Evolutionary conservation across 2,329 filamentous ascomycete species (phyloP).

Genomic region (Penicillium sclerotiorum): DNA sequence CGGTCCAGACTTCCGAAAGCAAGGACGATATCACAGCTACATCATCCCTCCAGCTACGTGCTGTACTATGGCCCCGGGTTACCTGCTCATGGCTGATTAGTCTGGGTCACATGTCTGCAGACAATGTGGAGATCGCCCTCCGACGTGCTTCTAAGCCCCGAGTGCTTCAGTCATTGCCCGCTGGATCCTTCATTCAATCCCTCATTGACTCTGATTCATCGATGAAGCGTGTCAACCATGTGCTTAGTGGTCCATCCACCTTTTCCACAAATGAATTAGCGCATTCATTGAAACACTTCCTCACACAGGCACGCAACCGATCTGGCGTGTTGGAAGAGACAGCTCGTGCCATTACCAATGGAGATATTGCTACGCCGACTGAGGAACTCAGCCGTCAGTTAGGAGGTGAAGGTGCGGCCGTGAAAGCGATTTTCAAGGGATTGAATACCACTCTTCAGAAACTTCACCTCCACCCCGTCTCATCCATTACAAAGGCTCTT

Average conservation of each 20-base stretch:
- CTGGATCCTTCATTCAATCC: slow-evolving; percentile 43
- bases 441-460: slow-evolving; percentile 42
- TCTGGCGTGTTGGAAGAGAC: slow-evolving; percentile 37
- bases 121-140: slow-evolving; percentile 45
- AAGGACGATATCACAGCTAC: slow-evolving; percentile 29
- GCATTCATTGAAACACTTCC: slow-evolving; percentile 42
- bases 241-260: slow-evolving; percentile 39
- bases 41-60: slow-evolving; percentile 30
- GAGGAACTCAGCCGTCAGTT: slow-evolving; percentile 22
- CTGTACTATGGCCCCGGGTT: slow-evolving; percentile 39
- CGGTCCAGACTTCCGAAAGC: slow-evolving; percentile 22
- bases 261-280: slow-evolving; percentile 44
- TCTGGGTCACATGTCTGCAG: slow-evolving; percentile 40
- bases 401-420: slow-evolving; percentile 22
- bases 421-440: slow-evolving; percentile 41
- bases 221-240: slow-evolving; percentile 38
- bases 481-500: slow-evolving; percentile 35
- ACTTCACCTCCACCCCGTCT: slow-evolving; percentile 37
- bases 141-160: slow-evolving; percentile 37
- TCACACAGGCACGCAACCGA: slow-evolving; percentile 41
- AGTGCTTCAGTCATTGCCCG: slow-evolving; percentile 40
- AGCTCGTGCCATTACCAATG: slow-evolving; percentile 35
- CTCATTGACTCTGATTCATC: slow-evolving; percentile 44
- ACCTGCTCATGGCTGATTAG: slow-evolving; percentile 48
- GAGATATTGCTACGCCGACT: slow-evolving; percentile 27